Conservation (phyloP, 2,329 filamentous ascomycete genomes). For the Didymella glomerata region DNA sequence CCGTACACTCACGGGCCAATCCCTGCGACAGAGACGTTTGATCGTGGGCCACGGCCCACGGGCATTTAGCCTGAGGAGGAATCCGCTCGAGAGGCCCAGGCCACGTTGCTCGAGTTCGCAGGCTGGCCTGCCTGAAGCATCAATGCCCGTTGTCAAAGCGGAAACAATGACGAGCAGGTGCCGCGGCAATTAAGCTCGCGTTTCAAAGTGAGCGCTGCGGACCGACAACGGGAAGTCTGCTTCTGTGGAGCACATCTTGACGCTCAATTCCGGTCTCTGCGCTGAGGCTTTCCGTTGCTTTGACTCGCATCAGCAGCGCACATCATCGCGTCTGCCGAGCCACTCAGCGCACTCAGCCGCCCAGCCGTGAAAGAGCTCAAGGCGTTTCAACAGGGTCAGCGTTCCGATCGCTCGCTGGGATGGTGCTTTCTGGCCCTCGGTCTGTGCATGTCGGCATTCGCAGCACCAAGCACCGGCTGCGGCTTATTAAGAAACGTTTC, state of each 20-base stretch:
- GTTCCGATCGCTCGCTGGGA: slow-evolving; percentile 42
- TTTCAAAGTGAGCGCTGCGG: slow-evolving; percentile 44
- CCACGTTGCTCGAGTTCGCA: slow-evolving; percentile 26
- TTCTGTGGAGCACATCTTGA: slow-evolving; percentile 23
- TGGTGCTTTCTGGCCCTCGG: slow-evolving; percentile 18
- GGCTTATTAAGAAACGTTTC: slow-evolving; percentile 35
- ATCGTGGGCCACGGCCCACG: slow-evolving; percentile 28
- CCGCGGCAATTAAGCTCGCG: slow-evolving; percentile 41
- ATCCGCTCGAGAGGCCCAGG: slow-evolving; percentile 24
- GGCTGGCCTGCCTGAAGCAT: slow-evolving; percentile 41
- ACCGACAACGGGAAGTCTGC: slow-evolving; percentile 28
- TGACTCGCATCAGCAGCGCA: slow-evolving; percentile 46
- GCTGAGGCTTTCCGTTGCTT: slow-evolving; percentile 23
- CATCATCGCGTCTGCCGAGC: slow-evolving; percentile 47
- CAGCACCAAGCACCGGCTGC: slow-evolving; percentile 27
- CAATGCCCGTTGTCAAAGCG: slow-evolving; percentile 40
- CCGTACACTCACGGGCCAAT: slow-evolving; percentile 41
- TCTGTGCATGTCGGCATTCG: slow-evolving; percentile 27
- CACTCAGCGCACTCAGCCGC: slow-evolving; percentile 32
- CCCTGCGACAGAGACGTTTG: slow-evolving; percentile 33
- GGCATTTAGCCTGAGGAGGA: slow-evolving; percentile 51
- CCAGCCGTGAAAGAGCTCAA: slow-evolving; percentile 23
- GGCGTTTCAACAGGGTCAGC: slow-evolving; percentile 39
- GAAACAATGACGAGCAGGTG: slow-evolving; percentile 34
- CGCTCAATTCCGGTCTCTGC: slow-evolving; percentile 8